Evolutionary conservation across 1,284 basidiomycete species (phyloP).

Genomic region (Bjerkandera adusta): DNA sequence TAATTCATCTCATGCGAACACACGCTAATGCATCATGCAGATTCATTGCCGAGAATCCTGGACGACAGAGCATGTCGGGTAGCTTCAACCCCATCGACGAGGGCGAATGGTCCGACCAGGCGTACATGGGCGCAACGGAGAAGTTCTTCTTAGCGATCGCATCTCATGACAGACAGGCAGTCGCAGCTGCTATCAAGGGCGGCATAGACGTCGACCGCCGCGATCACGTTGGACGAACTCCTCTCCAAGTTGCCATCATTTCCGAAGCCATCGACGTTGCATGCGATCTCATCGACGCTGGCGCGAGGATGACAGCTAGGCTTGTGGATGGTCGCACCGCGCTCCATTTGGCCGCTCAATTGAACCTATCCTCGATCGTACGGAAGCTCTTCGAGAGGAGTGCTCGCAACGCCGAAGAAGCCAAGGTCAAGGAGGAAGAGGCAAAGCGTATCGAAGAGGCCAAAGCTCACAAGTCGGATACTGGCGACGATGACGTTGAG

Average conservation of each 20-base stretch:
- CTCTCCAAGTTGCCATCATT: slow-evolving; percentile 53
- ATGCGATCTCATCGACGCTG: slow-evolving; percentile 48
- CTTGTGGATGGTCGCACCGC: slow-evolving; percentile 53
- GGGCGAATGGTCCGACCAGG: slow-evolving; percentile 62
- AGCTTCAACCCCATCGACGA: slow-evolving; percentile 65
- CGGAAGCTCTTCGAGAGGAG: slow-evolving; percentile 50
- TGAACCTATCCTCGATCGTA: slow-evolving; percentile 39
- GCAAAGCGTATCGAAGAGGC: slow-evolving; percentile 31
- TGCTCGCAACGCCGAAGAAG: slow-evolving; percentile 33
- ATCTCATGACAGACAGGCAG: slow-evolving; percentile 35
- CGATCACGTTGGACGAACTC: slow-evolving; percentile 57
- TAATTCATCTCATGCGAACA: not conserved
- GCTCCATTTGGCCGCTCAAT: slow-evolving; percentile 54
- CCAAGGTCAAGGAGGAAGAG: slow-evolving; percentile 16
- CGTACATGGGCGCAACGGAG: slow-evolving; percentile 51
- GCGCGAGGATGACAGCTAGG: slow-evolving; percentile 50
- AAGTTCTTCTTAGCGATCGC: slow-evolving; percentile 55
- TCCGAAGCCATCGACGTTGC: slow-evolving; percentile 44
- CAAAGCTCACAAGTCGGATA: slow-evolving; percentile 28
- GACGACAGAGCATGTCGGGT: slow-evolving; percentile 57
- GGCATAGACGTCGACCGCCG: slow-evolving; percentile 46
- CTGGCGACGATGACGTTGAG: slow-evolving; percentile 30
- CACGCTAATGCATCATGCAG: slow-evolving; percentile 26
- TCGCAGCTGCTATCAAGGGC: slow-evolving; percentile 38
- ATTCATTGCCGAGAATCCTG: slow-evolving; percentile 57